Evolutionary conservation across 441 rosid species (phyloP).

Genomic region (Populus hybrid): DNA sequence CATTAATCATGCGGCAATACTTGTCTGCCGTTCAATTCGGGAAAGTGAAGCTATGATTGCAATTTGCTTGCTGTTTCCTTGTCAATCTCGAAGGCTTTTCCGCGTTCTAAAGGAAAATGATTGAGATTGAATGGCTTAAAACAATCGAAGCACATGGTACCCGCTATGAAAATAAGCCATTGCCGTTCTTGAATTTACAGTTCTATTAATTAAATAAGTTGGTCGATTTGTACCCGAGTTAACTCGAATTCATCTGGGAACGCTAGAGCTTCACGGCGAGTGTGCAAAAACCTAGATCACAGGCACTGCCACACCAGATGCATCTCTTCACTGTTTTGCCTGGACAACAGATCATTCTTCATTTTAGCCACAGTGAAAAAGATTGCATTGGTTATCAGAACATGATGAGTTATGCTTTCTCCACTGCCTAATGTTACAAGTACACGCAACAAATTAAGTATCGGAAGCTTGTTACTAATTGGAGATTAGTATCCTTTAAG

Average conservation of each 20-base stretch:
- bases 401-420: too few relatives aligned
- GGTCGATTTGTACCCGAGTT: neutral
- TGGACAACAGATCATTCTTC: neutral
- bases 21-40: neutral
- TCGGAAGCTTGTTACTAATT: too few relatives aligned
- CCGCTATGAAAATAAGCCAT: neutral
- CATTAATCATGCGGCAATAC: neutral
- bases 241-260: neutral
- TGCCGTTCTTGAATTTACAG: neutral
- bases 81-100: neutral
- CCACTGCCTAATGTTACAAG: too few relatives aligned
- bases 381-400: too few relatives aligned
- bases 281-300: neutral
- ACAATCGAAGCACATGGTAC: neutral
- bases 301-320: neutral
- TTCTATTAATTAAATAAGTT: neutral
- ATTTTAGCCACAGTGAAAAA: too few relatives aligned
- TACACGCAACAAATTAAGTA: too few relatives aligned
- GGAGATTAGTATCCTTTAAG: too few relatives aligned
- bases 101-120: constrained; percentile 10
- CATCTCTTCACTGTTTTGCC: neutral
- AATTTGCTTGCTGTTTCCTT: neutral
- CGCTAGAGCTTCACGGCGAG: neutral
- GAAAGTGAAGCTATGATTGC: constrained; percentile 1
- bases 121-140: neutral